These are phyloP conservation scores for Tubosaeta brunneosetosa DNA, from an alignment of 768 basidiomycete species.

Conservation along the genomic window DNA sequence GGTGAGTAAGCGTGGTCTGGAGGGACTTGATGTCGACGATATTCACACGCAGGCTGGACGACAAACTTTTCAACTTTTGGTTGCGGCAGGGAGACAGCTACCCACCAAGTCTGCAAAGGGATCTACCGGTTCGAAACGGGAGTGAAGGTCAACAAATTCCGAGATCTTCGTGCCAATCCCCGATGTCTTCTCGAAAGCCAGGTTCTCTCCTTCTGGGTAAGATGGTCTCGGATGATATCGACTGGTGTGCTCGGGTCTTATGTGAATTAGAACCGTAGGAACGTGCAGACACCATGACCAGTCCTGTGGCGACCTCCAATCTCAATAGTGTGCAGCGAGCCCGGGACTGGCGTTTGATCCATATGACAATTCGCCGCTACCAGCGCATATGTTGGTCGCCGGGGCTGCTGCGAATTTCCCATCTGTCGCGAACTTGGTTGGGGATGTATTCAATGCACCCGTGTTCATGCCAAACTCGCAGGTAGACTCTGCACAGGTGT, in stretches of 20 bases:
- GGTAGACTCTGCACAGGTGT: slow-evolving; percentile 69
- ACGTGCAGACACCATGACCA: slow-evolving; percentile 30
- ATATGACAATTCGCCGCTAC: slow-evolving; percentile 65
- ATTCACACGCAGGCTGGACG: too few relatives aligned
- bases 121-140: slow-evolving; percentile 87
- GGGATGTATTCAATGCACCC: slow-evolving; percentile 79
- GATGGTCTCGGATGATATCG: too few relatives aligned
- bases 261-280: too few relatives aligned
- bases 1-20: slow-evolving; percentile 42
- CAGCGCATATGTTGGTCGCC: slow-evolving; percentile 60
- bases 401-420: slow-evolving; percentile 86
- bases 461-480: slow-evolving; percentile 73
- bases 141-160: too few relatives aligned
- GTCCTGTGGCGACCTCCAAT: slow-evolving; percentile 16
- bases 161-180: slow-evolving; percentile 84
- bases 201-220: too few relatives aligned
- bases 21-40: neutral
- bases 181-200: too few relatives aligned
- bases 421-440: slow-evolving; percentile 70
- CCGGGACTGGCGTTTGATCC: slow-evolving; percentile 75
- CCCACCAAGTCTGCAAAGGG: slow-evolving; percentile 79
- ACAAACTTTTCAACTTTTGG: slow-evolving; percentile 91
- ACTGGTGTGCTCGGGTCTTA: too few relatives aligned
- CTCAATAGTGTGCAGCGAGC: slow-evolving; percentile 31
- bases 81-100: slow-evolving; percentile 73